Evolutionary conservation across 164 flowering plant species (phyloP).

Genomic region (Cinnamomum chago): DNA sequence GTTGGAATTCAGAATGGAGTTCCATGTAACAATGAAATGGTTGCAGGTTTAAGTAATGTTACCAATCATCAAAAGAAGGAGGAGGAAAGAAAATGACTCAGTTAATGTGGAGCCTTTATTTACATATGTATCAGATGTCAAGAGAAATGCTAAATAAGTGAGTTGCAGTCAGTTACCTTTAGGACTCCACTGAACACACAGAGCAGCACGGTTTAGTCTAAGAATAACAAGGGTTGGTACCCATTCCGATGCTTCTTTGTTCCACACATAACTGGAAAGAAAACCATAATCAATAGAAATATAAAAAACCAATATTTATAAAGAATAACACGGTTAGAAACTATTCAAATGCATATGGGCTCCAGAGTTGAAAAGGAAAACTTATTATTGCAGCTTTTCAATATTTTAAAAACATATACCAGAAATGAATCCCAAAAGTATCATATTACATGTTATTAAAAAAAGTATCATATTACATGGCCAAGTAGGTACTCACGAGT

Average conservation of each 20-base stretch:
- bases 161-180: conserved; percentile 42
- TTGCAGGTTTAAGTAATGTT: no score
- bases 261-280: conserved; percentile 86
- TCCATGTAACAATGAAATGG: no score
- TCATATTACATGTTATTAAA: not conserved
- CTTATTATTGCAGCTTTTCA: no score
- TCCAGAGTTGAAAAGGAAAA: not conserved
- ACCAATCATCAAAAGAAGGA: no score
- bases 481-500: conserved; percentile 69
- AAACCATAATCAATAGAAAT: conserved; percentile 1
- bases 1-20: no score
- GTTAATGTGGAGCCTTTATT: no score
- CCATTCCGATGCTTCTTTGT: conserved; percentile 81
- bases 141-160: not conserved
- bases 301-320: not conserved
- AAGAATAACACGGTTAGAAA: not conserved
- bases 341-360: not conserved
- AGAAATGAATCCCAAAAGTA: not conserved
- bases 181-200: conserved; percentile 99
- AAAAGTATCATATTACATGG: not conserved
- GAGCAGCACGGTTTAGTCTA: conserved; percentile 95
- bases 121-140: not conserved
- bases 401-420: not conserved
- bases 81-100: no score
- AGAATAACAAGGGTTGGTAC: conserved; percentile 97